Base-by-base conservation (phyloP, 768 basidiomycete species). In the Grammothele lineata region DNA sequence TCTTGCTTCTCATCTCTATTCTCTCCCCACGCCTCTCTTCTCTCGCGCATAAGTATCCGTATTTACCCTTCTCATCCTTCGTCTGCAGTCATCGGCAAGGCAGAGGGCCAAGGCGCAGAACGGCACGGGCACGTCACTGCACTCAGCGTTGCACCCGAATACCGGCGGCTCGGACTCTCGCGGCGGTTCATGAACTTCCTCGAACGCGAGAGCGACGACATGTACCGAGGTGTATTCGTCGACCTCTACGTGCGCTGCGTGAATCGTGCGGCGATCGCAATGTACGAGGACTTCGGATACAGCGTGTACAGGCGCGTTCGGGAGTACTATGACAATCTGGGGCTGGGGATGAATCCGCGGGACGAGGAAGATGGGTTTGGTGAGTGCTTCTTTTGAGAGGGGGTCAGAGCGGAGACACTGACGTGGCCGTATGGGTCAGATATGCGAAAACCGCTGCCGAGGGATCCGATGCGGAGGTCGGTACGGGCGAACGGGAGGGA, bases 121-220 rank as follows among this genome's bases (percentile, higher is more conserved):
- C 92, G 87, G 82, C 92, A 93, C 59, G 95, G 92, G 0, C 96
- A 98, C 60, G 84, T 98, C 58, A 97, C 95, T 0, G 94, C 94
- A 0, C 72, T 99, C 40, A 92, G 93, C 5, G 92, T 99, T 45
- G 88, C 93, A 0, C 96, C 96, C 11, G 84, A 90, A 58, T 96
- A 91, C 66, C 87, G 96, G 34, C 85, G 89, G 3, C 77, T 97
- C 3, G 81, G 82, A 1, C 82, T 98, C 37, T 95, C 92, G 0
- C 80, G 83, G 56, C 83, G 80, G 63, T 85, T 98, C 80, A 91
- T 95, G 81, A 63, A 72, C 52, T 73, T 88, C 39, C 84, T 99
- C 37, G 95, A 98, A 65, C 73, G 77, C 56, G 85, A 92, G 7
- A 91, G 90, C 1, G 85, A 93, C 63, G 76, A 82, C 49, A 75